These are phyloP conservation scores for Ceratobasidium sp. DNA, from an alignment of 1,284 basidiomycete genomes.

Conservation along the genomic window DNA sequence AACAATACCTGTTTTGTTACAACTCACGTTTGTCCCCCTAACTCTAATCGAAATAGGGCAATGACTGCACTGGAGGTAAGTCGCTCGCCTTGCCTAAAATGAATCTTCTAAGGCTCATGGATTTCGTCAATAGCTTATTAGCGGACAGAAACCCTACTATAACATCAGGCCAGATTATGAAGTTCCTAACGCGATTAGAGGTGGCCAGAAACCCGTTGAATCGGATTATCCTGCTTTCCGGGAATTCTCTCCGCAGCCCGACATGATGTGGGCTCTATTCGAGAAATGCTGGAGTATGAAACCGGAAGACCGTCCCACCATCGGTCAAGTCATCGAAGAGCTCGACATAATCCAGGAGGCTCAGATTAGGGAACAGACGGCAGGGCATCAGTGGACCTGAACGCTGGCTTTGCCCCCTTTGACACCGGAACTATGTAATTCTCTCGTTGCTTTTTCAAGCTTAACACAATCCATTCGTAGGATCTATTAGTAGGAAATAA, in stretches of 20 bases:
- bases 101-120: background rate
- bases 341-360: conserved; percentile 13
- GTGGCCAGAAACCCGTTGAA: conserved; percentile 3
- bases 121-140: background rate
- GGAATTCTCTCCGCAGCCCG: conserved; percentile 27
- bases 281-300: conserved; percentile 35
- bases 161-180: background rate
- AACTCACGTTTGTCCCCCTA: background rate
- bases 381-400: background rate
- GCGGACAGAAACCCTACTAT: conserved; percentile 9
- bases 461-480: no score
- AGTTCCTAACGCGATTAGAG: background rate
- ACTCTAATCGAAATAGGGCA: conserved; percentile 8
- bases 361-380: background rate
- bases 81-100: background rate
- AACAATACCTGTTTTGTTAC: background rate
- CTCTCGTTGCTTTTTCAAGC: no score
- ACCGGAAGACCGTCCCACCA: conserved; percentile 25
- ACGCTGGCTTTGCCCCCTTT: background rate
- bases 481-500: no score
- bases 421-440: no score
- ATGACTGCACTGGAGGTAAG: conserved; percentile 33
- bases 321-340: conserved; percentile 27
- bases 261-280: conserved; percentile 23
- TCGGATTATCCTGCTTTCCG: conserved; percentile 22